phyloP scores from a whole-genome alignment of 164 flowering plant genomes.

The Magnolia changhungtana region DNA sequence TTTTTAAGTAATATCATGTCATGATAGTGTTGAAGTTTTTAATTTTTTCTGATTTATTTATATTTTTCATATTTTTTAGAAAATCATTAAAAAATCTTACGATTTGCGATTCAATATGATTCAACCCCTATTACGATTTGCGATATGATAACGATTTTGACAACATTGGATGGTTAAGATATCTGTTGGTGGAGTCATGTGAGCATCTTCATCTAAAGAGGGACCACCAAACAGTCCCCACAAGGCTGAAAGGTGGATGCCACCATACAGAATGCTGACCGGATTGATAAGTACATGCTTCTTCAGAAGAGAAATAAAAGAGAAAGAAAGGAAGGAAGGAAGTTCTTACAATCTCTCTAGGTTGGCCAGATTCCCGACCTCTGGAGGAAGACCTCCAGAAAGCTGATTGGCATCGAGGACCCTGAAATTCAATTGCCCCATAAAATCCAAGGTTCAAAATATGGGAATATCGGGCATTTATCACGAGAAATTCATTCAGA shows the following conservation, averaged over 20 bases:
- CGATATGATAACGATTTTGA: too few relatives aligned
- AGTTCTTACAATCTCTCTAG: conserved; percentile 26
- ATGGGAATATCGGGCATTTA: background rate
- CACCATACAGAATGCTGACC: background rate
- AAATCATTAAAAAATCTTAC: too few relatives aligned
- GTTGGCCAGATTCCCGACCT: conserved; percentile 32
- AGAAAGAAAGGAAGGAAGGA: background rate
- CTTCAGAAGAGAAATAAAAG: background rate
- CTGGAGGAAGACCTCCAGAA: conserved; percentile 29
- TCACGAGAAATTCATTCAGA: background rate
- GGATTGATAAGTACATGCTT: background rate
- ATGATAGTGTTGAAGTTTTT: too few relatives aligned
- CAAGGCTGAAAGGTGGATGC: background rate
- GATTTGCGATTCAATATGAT: too few relatives aligned
- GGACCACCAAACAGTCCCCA: background rate
- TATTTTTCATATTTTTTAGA: too few relatives aligned
- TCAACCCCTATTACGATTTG: too few relatives aligned
- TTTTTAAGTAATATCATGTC: too few relatives aligned
- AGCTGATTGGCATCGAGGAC: conserved; percentile 30
- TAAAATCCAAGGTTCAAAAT: background rate
- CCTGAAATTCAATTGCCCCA: conserved; percentile 13
- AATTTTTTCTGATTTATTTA: too few relatives aligned
- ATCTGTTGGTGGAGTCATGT: background rate
- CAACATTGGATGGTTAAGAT: background rate
- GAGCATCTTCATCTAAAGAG: background rate